phyloP scores from a whole-genome alignment of 176 grass and related monocot genomes.

The Panicum miliaceum region DNA sequence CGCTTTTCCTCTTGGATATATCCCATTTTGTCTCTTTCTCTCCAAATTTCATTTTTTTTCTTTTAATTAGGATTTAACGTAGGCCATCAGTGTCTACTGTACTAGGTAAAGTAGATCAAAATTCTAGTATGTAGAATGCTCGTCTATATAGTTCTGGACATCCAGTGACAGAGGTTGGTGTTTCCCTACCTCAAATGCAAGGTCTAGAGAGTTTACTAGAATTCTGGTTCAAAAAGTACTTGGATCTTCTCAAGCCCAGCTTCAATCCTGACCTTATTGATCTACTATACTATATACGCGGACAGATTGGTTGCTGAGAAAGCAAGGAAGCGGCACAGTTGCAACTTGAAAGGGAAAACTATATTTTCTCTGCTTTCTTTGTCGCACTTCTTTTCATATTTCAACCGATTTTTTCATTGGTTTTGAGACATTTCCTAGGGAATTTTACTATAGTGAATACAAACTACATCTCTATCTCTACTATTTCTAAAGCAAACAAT shows the following conservation, averaged over 20 bases:
- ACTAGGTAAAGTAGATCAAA: neutral
- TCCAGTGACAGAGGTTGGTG: neutral
- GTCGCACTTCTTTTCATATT: neutral
- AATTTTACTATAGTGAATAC: too few species aligned
- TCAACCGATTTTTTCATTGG: neutral
- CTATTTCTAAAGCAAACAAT: too few species aligned
- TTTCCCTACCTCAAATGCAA: neutral
- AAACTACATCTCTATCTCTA: too few species aligned
- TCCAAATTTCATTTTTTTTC: neutral
- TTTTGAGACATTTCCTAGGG: neutral
- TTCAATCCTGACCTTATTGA: neutral
- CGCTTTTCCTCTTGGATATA: neutral
- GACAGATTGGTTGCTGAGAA: neutral
- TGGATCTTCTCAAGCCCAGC: neutral
- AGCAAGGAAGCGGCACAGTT: neutral
- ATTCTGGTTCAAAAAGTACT: neutral
- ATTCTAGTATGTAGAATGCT: neutral
- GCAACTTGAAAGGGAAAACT: neutral
- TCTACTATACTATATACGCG: too few species aligned
- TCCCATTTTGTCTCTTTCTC: neutral
- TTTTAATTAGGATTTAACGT: neutral
- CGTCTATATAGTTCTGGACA: neutral
- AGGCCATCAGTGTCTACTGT: neutral
- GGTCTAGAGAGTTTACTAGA: neutral
- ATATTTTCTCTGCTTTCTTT: neutral